Evolutionary conservation across 1,284 basidiomycete genomes (phyloP), one percentile per base, ranked within the genome.

Genomic region (Heterobasidion irregulare): DNA sequence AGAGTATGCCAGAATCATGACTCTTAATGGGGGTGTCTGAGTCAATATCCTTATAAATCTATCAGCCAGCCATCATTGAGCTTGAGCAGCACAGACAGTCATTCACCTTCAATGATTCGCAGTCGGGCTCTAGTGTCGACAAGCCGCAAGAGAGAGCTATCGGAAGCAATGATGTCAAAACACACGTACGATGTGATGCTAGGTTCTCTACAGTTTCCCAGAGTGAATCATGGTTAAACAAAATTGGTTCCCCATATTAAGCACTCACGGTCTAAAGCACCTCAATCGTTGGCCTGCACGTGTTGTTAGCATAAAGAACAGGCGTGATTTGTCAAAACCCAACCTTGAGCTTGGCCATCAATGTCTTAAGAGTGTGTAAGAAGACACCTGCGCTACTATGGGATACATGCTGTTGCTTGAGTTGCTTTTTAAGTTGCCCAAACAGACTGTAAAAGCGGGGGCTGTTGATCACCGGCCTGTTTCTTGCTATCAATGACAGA

Each of bases 341-440:
- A 54, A 78, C 83, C 75, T 84, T 84, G 50, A 84, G 61, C 56
- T 84, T 85, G 6, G 82, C 82, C 82, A 84, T 85, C 44, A 85
- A 62, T 0, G 79, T 81, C 64, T 84, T 84, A 62, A 85, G 65
- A 2, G 75, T 74, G 36, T 79, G 74, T 15, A 84, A 66, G 60
- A 84, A 84, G 47, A 77, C 72, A 2, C 78, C 79, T 0, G 76
- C 83, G 0, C 73, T 70, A 0, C 62, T 64, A 60, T 84, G 81
- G 0, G 80, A 81, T 0, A 76, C 53, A 2, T 58, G 58, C 58
- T 83, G 81, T 34, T 71, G 64, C 57, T 80, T 75, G 3, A 84
- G 63, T 8, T 67, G 67, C 46, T 66, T 68, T 59, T 78, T 80
- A 18, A 84, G 56, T 0, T 66, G 64, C 0, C 69, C 66, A 56